Conservation (phyloP, 345 rosid species). For the Brassica rapa region DNA sequence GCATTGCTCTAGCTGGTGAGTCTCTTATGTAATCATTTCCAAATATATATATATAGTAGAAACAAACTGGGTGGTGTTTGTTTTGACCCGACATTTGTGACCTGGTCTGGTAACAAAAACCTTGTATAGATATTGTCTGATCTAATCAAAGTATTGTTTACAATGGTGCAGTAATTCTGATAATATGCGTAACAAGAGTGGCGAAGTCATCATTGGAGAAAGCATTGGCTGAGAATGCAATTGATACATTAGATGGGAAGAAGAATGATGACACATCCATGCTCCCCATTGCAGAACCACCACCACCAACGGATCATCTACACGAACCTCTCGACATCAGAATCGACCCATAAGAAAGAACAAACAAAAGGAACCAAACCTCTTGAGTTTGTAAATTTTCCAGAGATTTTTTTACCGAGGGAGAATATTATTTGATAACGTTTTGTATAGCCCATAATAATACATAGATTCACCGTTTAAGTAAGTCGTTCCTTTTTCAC, state of each 20-base stretch:
- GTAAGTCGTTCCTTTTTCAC: not conserved
- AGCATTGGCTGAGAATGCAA: constrained; percentile 47
- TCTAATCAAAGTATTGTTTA: not conserved
- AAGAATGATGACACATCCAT: constrained; percentile 28
- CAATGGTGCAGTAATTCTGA: constrained; percentile 38
- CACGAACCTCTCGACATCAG: constrained; percentile 39
- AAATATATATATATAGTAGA: not conserved
- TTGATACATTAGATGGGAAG: constrained; percentile 34
- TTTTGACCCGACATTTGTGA: not conserved
- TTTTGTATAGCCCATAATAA: constrained; percentile 28
- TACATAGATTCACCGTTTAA: not conserved
- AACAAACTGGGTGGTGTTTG: not conserved
- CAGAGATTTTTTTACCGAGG: constrained; percentile 14
- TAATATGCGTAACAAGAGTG: constrained; percentile 47
- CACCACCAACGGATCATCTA: constrained; percentile 20
- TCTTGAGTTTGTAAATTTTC: constrained; percentile 29
- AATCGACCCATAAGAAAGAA: constrained; percentile 31
- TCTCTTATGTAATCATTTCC: constrained; percentile 2
- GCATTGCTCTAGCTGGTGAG: constrained; percentile 47
- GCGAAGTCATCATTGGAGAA: constrained; percentile 52
- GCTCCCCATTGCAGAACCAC: constrained; percentile 34
- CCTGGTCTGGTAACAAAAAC: not conserved
- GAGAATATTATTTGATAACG: constrained; percentile 17
- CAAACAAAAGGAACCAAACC: not conserved
- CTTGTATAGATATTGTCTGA: not conserved